Evolutionary conservation across 768 basidiomycete species (phyloP), one percentile per base, ranked within the genome.

Genomic region (Leccinum barrowsii): DNA sequence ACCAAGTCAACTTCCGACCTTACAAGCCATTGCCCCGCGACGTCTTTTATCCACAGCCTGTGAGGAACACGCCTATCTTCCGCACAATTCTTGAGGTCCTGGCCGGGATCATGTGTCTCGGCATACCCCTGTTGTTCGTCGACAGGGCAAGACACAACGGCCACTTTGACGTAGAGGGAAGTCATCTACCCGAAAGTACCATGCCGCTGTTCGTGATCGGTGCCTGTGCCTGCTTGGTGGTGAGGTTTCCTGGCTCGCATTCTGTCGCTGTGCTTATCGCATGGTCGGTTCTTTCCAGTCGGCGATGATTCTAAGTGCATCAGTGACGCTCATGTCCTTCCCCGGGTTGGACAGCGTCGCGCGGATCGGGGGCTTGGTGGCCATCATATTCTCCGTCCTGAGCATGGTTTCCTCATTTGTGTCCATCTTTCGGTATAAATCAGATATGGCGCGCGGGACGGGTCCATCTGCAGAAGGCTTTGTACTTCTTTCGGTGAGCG

Each of bases 311-410:
- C 76, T 92, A 58, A 91, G 91, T 63, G 86, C 89, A 32, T 89
- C 90, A 42, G 87, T 91, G 57, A 91, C 89, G 26, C 85, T 92
- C 74, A 80, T 93, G 68, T 83, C 88, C 52, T 79, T 93, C 54
- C 90, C 91, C 64, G 87, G 85, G 40, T 63, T 93, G 71, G 85
- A 87, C 70, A 80, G 76, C 58, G 61, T 86, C 60, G 75, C 86
- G 56, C 81, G 89, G 56, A 76, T 85, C 50, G 81, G 85, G 22
- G 85, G 84, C 32, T 79, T 92, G 63, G 76, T 89, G 13, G 84
- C 88, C 32, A 82, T 88, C 53, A 73, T 87, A 58, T 85, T 86
- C 68, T 85, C 90, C 7, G 79, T 84, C 1, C 79, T 84, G 60
- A 85, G 87, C 63, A 85, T 92, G 79, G 76, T 82, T 35, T 81